Percentiles rank a stretch among this genome's conserved stretches.
These are phyloP conservation scores for Barnettozyma siamensis DNA, from an alignment of 805 yeast genomes.

Conservation along the genomic window DNA sequence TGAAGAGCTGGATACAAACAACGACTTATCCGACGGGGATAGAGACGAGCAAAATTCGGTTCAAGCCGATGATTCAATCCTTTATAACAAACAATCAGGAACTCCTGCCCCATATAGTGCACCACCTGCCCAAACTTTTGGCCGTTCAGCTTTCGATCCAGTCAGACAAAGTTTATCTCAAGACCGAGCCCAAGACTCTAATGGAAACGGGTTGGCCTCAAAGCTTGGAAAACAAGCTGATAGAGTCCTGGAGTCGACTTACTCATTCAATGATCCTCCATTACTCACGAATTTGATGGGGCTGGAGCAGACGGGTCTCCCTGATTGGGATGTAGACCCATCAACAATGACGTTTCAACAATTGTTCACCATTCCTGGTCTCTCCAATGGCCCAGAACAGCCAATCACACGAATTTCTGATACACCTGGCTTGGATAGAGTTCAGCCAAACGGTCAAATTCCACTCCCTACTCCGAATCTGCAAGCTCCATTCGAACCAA, in stretches of 20 bases:
- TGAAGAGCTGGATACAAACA: conserved; percentile 6
- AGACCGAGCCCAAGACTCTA: not conserved
- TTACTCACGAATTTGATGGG: not conserved
- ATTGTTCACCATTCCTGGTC: not conserved
- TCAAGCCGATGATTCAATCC: not conserved
- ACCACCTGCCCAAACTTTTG: not conserved
- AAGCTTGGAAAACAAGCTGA: not conserved
- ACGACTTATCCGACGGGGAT: not conserved
- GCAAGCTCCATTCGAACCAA: too few relatives aligned
- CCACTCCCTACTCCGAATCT: too few relatives aligned
- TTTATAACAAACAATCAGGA: not conserved
- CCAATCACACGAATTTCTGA: not conserved
- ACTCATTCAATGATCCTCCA: conserved; percentile 9
- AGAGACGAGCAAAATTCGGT: not conserved
- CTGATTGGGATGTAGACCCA: conserved; percentile 6
- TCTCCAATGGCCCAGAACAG: not conserved
- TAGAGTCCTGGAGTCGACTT: not conserved
- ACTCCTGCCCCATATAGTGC: not conserved
- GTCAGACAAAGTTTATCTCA: not conserved
- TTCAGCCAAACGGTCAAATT: too few relatives aligned
- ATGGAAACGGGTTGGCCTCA: not conserved
- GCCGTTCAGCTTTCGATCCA: not conserved
- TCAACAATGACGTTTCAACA: conserved; percentile 1
- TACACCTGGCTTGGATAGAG: too few relatives aligned
- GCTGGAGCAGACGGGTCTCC: conserved; percentile 2